Evolutionary conservation across 352 stramenopile species (phyloP), one percentile per base, ranked within the genome.

Genomic region (Thalassiosira mediterranea): DNA sequence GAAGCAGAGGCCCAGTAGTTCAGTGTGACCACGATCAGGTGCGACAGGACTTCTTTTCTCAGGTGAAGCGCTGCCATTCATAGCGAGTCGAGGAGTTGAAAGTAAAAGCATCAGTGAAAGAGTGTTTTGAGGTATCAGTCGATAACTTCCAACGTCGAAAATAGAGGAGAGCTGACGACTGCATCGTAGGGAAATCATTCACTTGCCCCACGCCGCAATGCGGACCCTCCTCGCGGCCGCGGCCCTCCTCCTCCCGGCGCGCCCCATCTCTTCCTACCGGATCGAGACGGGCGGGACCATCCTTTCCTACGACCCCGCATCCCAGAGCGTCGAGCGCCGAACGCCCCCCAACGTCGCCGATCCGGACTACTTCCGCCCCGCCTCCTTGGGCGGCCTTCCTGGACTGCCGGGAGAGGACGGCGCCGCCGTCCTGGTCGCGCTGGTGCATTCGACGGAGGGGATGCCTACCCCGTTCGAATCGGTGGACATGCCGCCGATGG

Each of bases 321-420:
- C 8, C 8, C 37, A 15, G 37, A 8, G 15, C 8, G 37, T 15
- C 37, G 37, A 44, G 11, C 44, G 37, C 25, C 0, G 44, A 23
- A 1, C 29, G 25, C 49, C 63, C 23, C 31, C 38, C n/a, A 48
- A 64, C 15, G 34, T 5, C 1, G 1, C 13, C 7, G 38, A 72
- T 57, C 63, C 63, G 8, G 37, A 63, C 29, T 72, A 72, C 26
- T 58, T 64, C 23, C 0, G 5, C 13, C 37, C 49, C 0, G 21
- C 51, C 4, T 29, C 31, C 3, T 13, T 25, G 0, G 63, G 63
- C 10, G 63, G 63, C 1, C 13, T 23, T 0, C 15, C 38, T 3
- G 19, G 44, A n/a, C 13, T 44, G 11, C 15, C 23, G n/a, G 63
- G 63, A 1, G n/a, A 53, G 5, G 51, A 72, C 31, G 63, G 63